These are phyloP conservation scores for Aspergillus saccharolyticus DNA, from an alignment of 495 filamentous ascomycete genomes.

Conservation along the genomic window DNA sequence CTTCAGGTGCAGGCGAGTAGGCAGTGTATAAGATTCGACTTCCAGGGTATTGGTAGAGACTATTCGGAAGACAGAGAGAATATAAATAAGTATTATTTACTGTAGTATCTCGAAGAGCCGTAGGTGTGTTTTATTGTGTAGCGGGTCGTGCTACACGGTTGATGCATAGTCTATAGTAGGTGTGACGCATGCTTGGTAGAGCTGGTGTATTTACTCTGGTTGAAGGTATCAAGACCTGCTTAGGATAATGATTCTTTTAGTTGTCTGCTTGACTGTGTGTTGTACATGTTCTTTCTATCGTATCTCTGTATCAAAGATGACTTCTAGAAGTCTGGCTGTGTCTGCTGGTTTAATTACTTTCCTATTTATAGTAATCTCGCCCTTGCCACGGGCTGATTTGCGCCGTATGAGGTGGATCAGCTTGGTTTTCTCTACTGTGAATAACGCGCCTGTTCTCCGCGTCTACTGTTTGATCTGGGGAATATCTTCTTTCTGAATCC, in stretches of 20 bases:
- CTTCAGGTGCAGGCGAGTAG: conserved; percentile 10
- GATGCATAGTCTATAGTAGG: conserved; percentile 18
- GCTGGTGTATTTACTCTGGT: conserved; percentile 22
- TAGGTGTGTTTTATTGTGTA: conserved; percentile 18
- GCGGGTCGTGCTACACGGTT: conserved; percentile 18
- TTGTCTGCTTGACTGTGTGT: conserved; percentile 21
- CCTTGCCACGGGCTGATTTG: conserved; percentile 7
- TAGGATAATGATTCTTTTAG: conserved; percentile 16
- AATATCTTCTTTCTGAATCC: conserved; percentile 18
- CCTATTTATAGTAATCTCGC: conserved; percentile 12
- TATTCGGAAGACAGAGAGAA: conserved; percentile 17
- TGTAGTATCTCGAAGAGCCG: conserved; percentile 14
- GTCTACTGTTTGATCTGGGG: conserved; percentile 20
- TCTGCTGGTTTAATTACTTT: conserved; percentile 10
- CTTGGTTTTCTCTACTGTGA: conserved; percentile 24
- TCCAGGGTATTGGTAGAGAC: conserved; percentile 13
- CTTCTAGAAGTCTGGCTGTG: conserved; percentile 21
- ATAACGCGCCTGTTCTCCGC: conserved; percentile 14
- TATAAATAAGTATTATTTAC: conserved; percentile 8
- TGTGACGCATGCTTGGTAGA: conserved; percentile 24
- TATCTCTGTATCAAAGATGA: conserved; percentile 20
- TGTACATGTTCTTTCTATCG: conserved; percentile 23
- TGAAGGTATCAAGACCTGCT: conserved; percentile 15
- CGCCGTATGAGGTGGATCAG: conserved; percentile 23
- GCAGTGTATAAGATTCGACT: conserved; percentile 12